Evolutionary conservation across 2,329 filamentous ascomycete genomes (phyloP), one percentile per base, ranked within the genome.

Genomic region (Alternaria angustiovoidea): DNA sequence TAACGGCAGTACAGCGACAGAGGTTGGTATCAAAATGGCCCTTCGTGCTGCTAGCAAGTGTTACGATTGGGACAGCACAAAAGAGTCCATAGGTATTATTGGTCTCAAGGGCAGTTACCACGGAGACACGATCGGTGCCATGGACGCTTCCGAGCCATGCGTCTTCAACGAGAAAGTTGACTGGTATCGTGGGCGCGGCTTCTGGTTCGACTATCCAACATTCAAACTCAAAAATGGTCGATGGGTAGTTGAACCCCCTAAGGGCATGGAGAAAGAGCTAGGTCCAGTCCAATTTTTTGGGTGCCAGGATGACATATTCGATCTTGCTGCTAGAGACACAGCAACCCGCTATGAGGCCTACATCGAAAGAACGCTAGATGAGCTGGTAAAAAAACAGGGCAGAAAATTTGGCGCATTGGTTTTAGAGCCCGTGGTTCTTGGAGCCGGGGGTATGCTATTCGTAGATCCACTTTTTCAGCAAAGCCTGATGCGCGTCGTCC

Each of bases 1-100:
- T 71, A 93, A 96, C 68, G 87, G 93, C 5, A 94, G 91, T 71
- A 95, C 92, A 0, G 92, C 91, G 0, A 89, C 90, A 75, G 92
- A 96, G 76, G 92, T 94, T 1, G 92, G 91, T 0, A 83, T 94
- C 43, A 96, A 96, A 75, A 96, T 96, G 93, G 92, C 86, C 0
- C 81, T 96, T 0, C 85, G 91, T 5, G 91, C 91, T 0, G 80
- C 91, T 0, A 85, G 87, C 46, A 78, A 85, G 41, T 83, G 90
- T 8, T 93, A 93, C 64, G 85, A 84, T 9, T 92, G 89, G 89
- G 81, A 84, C 39, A 80, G 84, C 18, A 81, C 80, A 14, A 80
- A 84, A 2, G 84, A 87, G 49, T 76, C 85, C 8, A 82, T 94
- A 11, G 87, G 87, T 3, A 86, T 95, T 2, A 75, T 96, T 3